Evolutionary conservation across 345 rosid species (phyloP).

Genomic region (Punica granatum): DNA sequence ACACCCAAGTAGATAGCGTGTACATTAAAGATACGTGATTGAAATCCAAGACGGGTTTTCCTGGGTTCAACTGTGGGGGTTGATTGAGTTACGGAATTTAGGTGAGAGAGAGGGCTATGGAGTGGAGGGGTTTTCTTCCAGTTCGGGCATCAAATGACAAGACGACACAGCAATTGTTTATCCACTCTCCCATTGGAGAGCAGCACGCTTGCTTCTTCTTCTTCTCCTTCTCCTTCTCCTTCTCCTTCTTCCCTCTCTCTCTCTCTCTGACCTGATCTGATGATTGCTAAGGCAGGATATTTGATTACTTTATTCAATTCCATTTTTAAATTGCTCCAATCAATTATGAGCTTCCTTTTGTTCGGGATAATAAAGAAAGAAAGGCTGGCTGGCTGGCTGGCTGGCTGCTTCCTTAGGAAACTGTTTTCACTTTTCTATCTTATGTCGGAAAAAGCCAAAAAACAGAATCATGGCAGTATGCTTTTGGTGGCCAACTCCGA

Average conservation of each 20-base stretch:
- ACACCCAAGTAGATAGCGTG: constrained; percentile 10
- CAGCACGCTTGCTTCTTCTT: background rate
- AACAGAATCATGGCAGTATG: background rate
- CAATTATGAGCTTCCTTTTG: background rate
- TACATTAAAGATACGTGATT: constrained; percentile 9
- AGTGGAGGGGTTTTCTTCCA: constrained; percentile 14
- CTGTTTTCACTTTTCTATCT: background rate
- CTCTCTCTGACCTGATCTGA: background rate
- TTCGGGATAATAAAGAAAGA: background rate
- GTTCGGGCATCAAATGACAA: constrained; percentile 19
- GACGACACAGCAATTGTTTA: constrained; percentile 12
- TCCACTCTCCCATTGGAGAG: constrained; percentile 17
- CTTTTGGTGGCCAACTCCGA: background rate
- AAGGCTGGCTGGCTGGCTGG: no score
- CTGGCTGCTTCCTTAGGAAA: background rate
- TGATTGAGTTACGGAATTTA: background rate
- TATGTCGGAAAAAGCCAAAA: background rate
- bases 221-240: background rate
- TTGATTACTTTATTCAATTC: background rate
- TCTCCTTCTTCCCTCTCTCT: background rate
- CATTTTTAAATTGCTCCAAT: background rate
- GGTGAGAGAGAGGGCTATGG: background rate
- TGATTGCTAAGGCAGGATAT: background rate
- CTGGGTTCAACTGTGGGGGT: background rate
- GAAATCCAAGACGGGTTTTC: background rate